Conservation (phyloP, 495 filamentous ascomycete species). For the Aspergillus saccharolyticus region DNA sequence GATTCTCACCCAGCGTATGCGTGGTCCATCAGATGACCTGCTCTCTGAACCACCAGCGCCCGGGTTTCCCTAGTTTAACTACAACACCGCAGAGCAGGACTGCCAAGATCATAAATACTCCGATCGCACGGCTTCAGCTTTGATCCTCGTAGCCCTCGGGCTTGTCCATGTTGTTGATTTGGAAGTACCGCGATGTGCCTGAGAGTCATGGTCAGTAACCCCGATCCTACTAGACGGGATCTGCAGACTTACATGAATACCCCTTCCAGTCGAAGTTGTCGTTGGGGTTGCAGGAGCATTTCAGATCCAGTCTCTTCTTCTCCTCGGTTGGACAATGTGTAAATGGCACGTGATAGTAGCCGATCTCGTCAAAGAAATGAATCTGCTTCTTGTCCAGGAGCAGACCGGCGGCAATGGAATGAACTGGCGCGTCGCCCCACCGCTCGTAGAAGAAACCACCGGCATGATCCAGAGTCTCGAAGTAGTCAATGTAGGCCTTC, state of each 20-base stretch:
- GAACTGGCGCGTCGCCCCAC: conserved; percentile 88
- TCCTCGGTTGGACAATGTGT: conserved; percentile 94
- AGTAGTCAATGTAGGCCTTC: conserved; percentile 73
- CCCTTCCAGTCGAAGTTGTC: conserved; percentile 99
- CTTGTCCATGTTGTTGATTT: conserved; percentile 71
- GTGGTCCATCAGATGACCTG: conserved; percentile 5
- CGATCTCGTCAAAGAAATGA: conserved; percentile 98
- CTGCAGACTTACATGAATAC: conserved; percentile 71
- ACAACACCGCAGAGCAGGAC: conserved; percentile 16
- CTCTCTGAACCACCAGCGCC: conserved; percentile 7
- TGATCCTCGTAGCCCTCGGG: conserved; percentile 74
- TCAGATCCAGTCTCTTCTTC: conserved; percentile 68
- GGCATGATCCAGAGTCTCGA: conserved; percentile 70
- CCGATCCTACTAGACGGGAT: not conserved
- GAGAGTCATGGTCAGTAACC: conserved; percentile 12
- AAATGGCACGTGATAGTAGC: conserved; percentile 98
- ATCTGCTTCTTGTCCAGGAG: conserved; percentile 87
- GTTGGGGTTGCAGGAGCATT: conserved; percentile 89
- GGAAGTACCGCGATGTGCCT: conserved; percentile 81
- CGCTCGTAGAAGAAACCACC: conserved; percentile 93
- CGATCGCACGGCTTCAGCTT: conserved; percentile 41
- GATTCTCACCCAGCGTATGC: conserved; percentile 17
- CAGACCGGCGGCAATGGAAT: conserved; percentile 87
- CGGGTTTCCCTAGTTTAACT: conserved; percentile 22
- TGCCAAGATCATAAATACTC: conserved; percentile 17